phyloP scores from a whole-genome alignment of 352 stramenopile species.

The Achlya hypogyna region DNA sequence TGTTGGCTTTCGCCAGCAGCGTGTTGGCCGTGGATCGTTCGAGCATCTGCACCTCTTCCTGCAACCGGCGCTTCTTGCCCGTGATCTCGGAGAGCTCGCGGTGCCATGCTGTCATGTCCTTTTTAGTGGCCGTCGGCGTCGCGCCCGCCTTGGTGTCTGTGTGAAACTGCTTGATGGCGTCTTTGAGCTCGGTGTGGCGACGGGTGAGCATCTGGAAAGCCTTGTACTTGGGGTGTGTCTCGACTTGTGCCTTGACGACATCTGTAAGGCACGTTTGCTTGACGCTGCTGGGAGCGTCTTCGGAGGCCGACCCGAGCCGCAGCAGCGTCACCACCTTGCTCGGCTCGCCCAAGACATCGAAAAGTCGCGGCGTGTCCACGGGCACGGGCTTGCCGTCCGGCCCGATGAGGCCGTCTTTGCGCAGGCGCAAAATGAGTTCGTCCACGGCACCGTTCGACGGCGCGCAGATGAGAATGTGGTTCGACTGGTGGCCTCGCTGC shows the following conservation, averaged over 20 bases:
- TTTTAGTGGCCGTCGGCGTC: slow-evolving; percentile 31
- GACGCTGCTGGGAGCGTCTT: slow-evolving; percentile 61
- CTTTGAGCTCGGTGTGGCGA: slow-evolving; percentile 48
- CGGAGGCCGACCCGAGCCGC: slow-evolving; percentile 62
- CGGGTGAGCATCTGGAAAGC: slow-evolving; percentile 52
- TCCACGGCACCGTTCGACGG: slow-evolving; percentile 88
- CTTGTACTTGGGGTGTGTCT: slow-evolving; percentile 72
- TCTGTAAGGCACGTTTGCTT: slow-evolving; percentile 69
- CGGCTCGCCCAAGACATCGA: slow-evolving; percentile 30
- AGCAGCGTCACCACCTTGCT: slow-evolving; percentile 53
- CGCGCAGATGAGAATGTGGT: slow-evolving; percentile 78
- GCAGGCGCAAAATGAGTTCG: slow-evolving; percentile 80
- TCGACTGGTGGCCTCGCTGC: slow-evolving; percentile 28
- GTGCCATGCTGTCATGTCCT: slow-evolving; percentile 63
- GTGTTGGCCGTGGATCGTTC: slow-evolving; percentile 61
- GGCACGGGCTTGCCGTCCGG: slow-evolving; percentile 35
- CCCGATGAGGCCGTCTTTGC: slow-evolving; percentile 73
- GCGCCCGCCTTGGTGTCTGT: slow-evolving; percentile 30
- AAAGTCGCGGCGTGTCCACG: slow-evolving; percentile 60
- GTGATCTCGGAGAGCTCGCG: slow-evolving; percentile 58
- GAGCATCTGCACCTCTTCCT: slow-evolving; percentile 70
- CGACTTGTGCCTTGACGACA: slow-evolving; percentile 73
- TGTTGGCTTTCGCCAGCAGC: slow-evolving; percentile 66
- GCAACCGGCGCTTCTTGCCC: slow-evolving; percentile 68
- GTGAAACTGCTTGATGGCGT: slow-evolving; percentile 65